Evolutionary conservation across 106 monocot species (phyloP).

Genomic region (Acorus gramineus): DNA sequence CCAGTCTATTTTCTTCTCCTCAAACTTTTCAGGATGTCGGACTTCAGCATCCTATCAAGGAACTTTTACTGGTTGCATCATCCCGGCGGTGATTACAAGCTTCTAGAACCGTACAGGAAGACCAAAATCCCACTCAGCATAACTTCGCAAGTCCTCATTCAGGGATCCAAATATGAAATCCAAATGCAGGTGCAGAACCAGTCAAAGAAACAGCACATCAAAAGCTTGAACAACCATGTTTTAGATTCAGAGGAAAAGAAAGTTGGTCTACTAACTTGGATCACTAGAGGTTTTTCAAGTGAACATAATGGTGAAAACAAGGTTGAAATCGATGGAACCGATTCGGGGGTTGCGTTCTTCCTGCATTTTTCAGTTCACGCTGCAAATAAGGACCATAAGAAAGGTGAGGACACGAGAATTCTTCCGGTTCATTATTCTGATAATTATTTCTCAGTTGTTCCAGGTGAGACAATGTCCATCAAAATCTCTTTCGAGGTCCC

Average conservation of each 20-base stretch:
- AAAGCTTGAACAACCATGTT: background rate
- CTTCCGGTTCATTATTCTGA: slow-evolving; percentile 94
- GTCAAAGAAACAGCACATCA: slow-evolving; percentile 28
- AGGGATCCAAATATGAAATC: slow-evolving; percentile 49
- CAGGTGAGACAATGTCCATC: slow-evolving; percentile 56
- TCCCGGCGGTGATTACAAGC: slow-evolving; percentile 62
- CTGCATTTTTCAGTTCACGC: slow-evolving; percentile 85
- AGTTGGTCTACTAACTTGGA: slow-evolving; percentile 16
- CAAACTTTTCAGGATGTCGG: slow-evolving; percentile 65
- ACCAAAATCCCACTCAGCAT: slow-evolving; percentile 81
- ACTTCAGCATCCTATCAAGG: slow-evolving; percentile 54
- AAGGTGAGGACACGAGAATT: slow-evolving; percentile 58
- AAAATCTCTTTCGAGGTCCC: slow-evolving; percentile 68
- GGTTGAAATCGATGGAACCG: slow-evolving; percentile 31
- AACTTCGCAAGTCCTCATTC: slow-evolving; percentile 45
- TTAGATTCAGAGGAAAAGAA: background rate
- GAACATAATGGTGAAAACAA: slow-evolving; percentile 8
- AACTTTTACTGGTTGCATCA: slow-evolving; percentile 97
- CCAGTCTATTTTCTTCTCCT: slow-evolving; percentile 90
- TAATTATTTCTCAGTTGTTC: slow-evolving; percentile 85
- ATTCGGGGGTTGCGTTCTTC: slow-evolving; percentile 84
- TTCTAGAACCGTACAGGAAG: slow-evolving; percentile 45
- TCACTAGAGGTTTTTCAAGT: slow-evolving; percentile 20
- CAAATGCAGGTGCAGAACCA: slow-evolving; percentile 52
- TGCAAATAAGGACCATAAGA: slow-evolving; percentile 17